Base-by-base conservation (phyloP, 345 rosid species). In the Syzygium jambos region DNA sequence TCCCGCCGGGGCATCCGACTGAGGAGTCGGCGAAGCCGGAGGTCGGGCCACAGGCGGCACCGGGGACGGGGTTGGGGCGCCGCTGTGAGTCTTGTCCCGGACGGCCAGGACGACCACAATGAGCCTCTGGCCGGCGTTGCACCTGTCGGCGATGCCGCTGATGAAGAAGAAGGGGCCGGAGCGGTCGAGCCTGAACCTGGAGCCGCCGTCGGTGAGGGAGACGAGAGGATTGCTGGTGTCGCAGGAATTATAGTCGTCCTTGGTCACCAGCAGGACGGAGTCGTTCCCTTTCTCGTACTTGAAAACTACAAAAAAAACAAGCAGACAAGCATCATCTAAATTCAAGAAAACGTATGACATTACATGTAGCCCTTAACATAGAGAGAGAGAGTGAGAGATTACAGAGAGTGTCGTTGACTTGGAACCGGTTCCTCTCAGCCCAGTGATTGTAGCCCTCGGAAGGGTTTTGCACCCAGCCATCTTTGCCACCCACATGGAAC, bases 111-210 rank as follows among this genome's bases (percentile, higher is more conserved):
- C 99, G 17, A 97, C 91, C 9, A 91, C 89, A 14, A 90, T 51
- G 85, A 97, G 88, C 86, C 90, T 96, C 65, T 96, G 97, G 3
- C 97, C 98, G 12, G 91, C 93, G 59, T 92, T 91, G 92, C 99
- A 97, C 88, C 91, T 91, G 59, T 95, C 94, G n/a, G 85, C 89
- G 51, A 88, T 89, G 19, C 99, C 98, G 22, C 94, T 92, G 57
- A 96, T 95, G 93, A 97, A 97, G 91, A 90, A 97, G 90, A 95
- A 95, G 22, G 97, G 96, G 65, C 99, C 99, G 25, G 95, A 93
- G 6, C 90, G 95, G 87, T 94, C 92, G 77, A 97, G 89, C 17
- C 65, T 89, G 92, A 95, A 92, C 85, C 84, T 68, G 9, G 99
- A 95, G 49, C 90, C 88, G 3, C 98, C 98, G 9, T 94, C 96